Base-by-base conservation (phyloP, 805 yeast genomes). In the Suhomyces canberraensis region DNA sequence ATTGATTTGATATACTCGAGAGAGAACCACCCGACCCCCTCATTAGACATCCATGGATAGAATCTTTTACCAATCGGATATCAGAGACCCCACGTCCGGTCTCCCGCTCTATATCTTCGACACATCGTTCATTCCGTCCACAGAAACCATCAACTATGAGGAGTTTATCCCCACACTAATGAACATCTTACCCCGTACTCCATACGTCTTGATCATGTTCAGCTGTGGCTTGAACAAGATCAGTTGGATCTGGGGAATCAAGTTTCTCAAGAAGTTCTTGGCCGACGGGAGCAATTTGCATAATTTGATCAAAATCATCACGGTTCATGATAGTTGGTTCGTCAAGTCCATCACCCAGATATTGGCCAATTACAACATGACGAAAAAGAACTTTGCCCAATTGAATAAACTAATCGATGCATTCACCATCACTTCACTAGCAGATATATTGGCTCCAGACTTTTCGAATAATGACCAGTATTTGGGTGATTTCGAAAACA, bases 271-370 rank as follows among this genome's bases (percentile, higher is more conserved):
- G 43, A 61, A 76, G 44, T 70, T 91, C 18, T 79, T 91, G 2
- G 70, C 74, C 11, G 69, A 68, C 4, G 61, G 71, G 29, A 75
- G 77, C 41, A 72, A 74, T 35, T 68, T 75, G 27, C 46, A 51
- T 19, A 62, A 63, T 37, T 60, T 91, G 29, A 63, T 65, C 35
- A 81, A 78, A 50, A 67, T 88, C 3, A 84, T 81, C 45, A 74
- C 90, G 20, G 95, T 91, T 2, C 97, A 91, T 60, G 96, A 90
- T 47, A 82, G 84, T 31, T 89, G 96, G 93, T 76, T 90, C 61
- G 76, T 87, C 18, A 78, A 88, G 48, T 81, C 95, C 0, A 73
- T 87, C 25, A 75, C 84, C 11, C 89, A 84, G 36, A 73, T 88
- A 16, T 64, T 86, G 41, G 70, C 79, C 38, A 84, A 81, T 50